Percentiles rank a stretch among this genome's conserved stretches.
phyloP scores from a whole-genome alignment of 371 early-diverging fungal genomes.

The Lichtheimia ramosa region DNA sequence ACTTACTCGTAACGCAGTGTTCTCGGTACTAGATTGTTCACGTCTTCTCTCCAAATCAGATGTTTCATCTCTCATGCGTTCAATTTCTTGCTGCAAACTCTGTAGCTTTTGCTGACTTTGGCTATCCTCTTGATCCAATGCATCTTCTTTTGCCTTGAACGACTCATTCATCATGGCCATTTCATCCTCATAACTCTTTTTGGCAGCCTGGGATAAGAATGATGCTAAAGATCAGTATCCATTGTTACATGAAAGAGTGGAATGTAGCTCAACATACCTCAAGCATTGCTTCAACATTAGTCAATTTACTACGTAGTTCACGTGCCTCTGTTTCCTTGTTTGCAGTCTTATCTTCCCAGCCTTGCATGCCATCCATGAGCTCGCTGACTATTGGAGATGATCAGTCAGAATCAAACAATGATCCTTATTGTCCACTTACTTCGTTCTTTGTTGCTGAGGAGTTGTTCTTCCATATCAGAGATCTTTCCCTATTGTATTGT shows the following conservation, averaged over 20 bases:
- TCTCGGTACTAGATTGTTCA: constrained; percentile 26
- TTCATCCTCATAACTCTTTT: constrained; percentile 50
- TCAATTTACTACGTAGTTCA: constrained; percentile 46
- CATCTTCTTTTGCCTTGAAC: constrained; percentile 41
- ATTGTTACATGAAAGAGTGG: not conserved
- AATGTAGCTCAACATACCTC: constrained; percentile 15
- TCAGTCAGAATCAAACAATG: not conserved
- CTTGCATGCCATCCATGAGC: constrained; percentile 45
- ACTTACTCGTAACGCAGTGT: constrained; percentile 8
- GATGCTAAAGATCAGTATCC: not conserved
- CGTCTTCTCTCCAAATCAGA: constrained; percentile 19
- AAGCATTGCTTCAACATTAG: constrained; percentile 44
- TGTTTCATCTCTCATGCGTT: constrained; percentile 18
- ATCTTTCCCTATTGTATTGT: constrained; percentile 10
- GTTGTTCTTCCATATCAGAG: constrained; percentile 15
- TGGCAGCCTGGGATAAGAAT: constrained; percentile 13
- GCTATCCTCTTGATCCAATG: constrained; percentile 37
- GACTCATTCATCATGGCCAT: constrained; percentile 34
- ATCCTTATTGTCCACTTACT: constrained; percentile 2
- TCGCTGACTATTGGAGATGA: constrained; percentile 41
- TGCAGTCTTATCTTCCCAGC: constrained; percentile 54
- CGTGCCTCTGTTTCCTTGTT: constrained; percentile 60
- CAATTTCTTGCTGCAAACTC: constrained; percentile 24
- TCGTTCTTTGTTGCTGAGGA: constrained; percentile 5
- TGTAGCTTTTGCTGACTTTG: constrained; percentile 17